Evolutionary conservation across 2,329 filamentous ascomycete species (phyloP).

Genomic region (Cordyceps cicadae): DNA sequence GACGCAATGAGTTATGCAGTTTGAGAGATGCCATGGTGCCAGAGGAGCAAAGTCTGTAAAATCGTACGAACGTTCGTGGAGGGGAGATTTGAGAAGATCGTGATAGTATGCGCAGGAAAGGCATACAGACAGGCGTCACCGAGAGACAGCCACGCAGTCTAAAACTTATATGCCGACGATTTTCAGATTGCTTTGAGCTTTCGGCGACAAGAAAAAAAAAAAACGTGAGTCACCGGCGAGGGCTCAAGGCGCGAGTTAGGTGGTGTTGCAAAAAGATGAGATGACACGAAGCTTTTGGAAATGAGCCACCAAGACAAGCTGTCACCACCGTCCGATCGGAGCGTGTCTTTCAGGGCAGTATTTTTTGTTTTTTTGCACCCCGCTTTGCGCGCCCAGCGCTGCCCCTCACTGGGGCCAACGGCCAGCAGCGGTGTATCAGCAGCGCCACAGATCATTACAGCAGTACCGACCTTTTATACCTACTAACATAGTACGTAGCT

Average conservation of each 20-base stretch:
- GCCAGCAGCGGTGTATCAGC: neutral
- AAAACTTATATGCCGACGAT: neutral
- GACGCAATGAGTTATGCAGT: slow-evolving; percentile 71
- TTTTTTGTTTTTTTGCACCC: slow-evolving; percentile 6
- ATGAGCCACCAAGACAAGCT: slow-evolving; percentile 9
- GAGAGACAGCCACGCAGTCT: neutral
- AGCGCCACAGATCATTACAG: too few species aligned
- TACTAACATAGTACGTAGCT: too few species aligned
- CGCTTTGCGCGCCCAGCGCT: slow-evolving; percentile 8
- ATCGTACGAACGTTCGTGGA: slow-evolving; percentile 20
- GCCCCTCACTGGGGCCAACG: slow-evolving; percentile 1
- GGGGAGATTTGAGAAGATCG: slow-evolving; percentile 22
- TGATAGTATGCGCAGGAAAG: slow-evolving; percentile 23
- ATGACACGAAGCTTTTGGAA: slow-evolving; percentile 1
- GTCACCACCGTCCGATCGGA: slow-evolving; percentile 4
- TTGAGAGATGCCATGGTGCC: slow-evolving; percentile 51
- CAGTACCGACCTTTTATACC: too few species aligned
- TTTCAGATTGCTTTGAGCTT: neutral
- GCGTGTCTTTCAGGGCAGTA: neutral
- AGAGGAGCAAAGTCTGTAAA: slow-evolving; percentile 27
- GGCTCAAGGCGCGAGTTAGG: neutral
- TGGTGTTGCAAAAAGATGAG: neutral
- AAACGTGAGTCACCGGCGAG: slow-evolving; percentile 11
- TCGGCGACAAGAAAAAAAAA: neutral
- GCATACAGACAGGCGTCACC: slow-evolving; percentile 21